Evolutionary conservation across 2,329 filamentous ascomycete species (phyloP).

Genomic region (Knoxdaviesia proteae): DNA sequence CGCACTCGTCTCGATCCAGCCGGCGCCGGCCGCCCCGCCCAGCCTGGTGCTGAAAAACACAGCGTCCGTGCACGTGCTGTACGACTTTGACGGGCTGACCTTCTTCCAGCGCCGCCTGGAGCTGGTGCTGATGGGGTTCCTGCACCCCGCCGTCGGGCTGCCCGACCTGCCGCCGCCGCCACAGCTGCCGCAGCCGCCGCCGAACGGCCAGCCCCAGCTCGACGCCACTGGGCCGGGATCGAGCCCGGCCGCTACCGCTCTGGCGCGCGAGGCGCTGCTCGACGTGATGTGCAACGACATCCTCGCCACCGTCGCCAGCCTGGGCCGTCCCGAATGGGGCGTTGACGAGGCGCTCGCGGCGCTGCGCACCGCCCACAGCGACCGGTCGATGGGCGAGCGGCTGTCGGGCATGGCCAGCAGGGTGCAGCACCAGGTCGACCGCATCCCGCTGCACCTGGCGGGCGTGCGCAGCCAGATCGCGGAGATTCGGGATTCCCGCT

Average conservation of each 20-base stretch:
- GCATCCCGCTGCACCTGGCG: constrained; percentile 34
- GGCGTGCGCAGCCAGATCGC: constrained; percentile 33
- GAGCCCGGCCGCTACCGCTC: too few relatives aligned
- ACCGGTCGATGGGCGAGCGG: constrained; percentile 21
- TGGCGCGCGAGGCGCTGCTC: constrained; percentile 8
- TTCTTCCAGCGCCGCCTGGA: constrained; percentile 25
- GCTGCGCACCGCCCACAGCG: constrained; percentile 17
- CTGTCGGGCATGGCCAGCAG: constrained; percentile 25
- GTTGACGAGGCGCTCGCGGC: constrained; percentile 17
- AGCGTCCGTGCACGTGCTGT: constrained; percentile 32
- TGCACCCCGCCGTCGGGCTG: constrained; percentile 17
- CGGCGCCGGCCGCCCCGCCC: constrained; percentile 22
- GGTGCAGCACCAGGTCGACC: constrained; percentile 33
- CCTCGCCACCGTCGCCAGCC: constrained; percentile 20
- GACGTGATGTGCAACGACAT: constrained; percentile 18
- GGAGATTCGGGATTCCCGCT: constrained; percentile 24
- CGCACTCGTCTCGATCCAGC: constrained; percentile 34
- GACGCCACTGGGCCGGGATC: too few relatives aligned
- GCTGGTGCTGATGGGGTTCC: constrained; percentile 37
- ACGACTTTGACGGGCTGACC: constrained; percentile 21
- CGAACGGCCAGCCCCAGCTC: background rate
- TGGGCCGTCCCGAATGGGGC: constrained; percentile 24
- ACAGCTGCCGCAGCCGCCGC: background rate
- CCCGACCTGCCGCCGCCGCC: constrained; percentile 2
- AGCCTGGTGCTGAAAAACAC: constrained; percentile 25